These are phyloP conservation scores for Zygoascus flipseniorum DNA, from an alignment of 805 yeast species.

Conservation along the genomic window DNA sequence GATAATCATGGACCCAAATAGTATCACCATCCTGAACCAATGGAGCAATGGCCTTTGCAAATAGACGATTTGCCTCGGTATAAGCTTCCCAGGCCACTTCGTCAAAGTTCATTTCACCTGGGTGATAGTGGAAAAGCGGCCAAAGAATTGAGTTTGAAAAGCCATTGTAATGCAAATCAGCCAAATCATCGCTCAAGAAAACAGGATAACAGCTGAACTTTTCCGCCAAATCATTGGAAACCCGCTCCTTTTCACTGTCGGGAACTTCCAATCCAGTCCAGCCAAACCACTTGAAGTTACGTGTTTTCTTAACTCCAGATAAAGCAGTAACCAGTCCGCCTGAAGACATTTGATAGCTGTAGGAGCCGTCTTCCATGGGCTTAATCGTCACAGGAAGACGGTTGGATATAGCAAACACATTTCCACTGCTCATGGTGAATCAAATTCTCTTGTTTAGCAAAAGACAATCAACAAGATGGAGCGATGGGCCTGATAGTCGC, in stretches of 20 bases:
- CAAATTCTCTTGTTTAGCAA: no score
- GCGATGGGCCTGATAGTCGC: no score
- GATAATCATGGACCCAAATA: conserved; percentile 98
- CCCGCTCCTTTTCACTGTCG: conserved; percentile 58
- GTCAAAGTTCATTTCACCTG: conserved; percentile 98
- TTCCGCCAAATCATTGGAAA: conserved; percentile 58
- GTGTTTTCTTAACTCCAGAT: conserved; percentile 77
- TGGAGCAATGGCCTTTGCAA: conserved; percentile 64
- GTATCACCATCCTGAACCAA: conserved; percentile 74
- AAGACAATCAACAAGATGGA: no score
- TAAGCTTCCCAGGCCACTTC: conserved; percentile 98
- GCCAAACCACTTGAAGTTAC: conserved; percentile 93
- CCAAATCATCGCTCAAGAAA: conserved; percentile 77
- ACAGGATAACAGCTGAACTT: conserved; percentile 89
- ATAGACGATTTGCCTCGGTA: conserved; percentile 79
- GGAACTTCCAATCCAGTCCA: conserved; percentile 93
- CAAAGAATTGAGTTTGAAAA: conserved; percentile 90
- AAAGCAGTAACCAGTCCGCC: conserved; percentile 97
- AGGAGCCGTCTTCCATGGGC: conserved; percentile 51
- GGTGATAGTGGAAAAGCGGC: conserved; percentile 98
- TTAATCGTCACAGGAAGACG: conserved; percentile 90
- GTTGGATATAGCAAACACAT: conserved; percentile 87
- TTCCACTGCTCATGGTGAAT: conserved; percentile 33
- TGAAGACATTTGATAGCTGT: conserved; percentile 84
- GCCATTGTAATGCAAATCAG: conserved; percentile 95